These are phyloP conservation scores for Aplosporella prunicola DNA, from an alignment of 2,329 filamentous ascomycete genomes.

Conservation along the genomic window DNA sequence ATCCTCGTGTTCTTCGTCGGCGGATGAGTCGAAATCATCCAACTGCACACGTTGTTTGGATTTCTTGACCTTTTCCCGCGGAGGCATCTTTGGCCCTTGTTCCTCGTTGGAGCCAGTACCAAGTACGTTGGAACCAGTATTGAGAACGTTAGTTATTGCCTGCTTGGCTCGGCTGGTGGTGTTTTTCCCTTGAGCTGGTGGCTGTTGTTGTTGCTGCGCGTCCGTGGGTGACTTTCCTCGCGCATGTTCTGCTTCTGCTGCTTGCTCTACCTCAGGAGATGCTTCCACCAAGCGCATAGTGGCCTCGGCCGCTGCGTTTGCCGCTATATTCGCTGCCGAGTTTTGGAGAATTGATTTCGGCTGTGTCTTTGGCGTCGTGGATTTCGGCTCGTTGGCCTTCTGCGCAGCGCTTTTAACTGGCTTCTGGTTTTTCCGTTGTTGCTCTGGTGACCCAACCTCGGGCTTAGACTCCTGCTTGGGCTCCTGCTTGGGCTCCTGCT, in stretches of 20 bases:
- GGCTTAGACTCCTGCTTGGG: conserved; percentile 24
- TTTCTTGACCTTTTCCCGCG: conserved; percentile 48
- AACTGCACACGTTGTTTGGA: conserved; percentile 56
- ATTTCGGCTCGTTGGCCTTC: too few species aligned
- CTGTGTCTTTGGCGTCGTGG: conserved; percentile 1
- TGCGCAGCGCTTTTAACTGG: conserved; percentile 31
- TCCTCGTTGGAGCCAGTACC: not conserved
- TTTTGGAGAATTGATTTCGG: conserved; percentile 7
- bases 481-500: conserved; percentile 22
- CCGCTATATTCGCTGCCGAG: conserved; percentile 20
- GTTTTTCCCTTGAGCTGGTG: too few species aligned
- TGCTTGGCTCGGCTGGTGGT: conserved; percentile 7
- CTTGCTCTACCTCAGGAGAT: not conserved
- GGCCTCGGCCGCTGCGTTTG: conserved; percentile 20
- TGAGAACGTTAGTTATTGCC: conserved; percentile 9
- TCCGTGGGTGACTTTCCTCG: too few species aligned
- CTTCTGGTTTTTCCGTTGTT: too few species aligned
- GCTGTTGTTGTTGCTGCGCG: too few species aligned
- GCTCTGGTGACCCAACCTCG: too few species aligned
- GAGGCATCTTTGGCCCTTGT: conserved; percentile 21
- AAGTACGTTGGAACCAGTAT: too few species aligned
- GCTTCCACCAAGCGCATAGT: conserved; percentile 8
- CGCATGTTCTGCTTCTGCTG: too few species aligned
- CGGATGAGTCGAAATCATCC: conserved; percentile 59
- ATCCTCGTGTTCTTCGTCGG: conserved; percentile 37